A percentile compares a stretch with the other conserved stretches of the same genome.
Evolutionary conservation across 2,329 filamentous ascomycete species (phyloP).

Genomic region (Claviceps sorghi): DNA sequence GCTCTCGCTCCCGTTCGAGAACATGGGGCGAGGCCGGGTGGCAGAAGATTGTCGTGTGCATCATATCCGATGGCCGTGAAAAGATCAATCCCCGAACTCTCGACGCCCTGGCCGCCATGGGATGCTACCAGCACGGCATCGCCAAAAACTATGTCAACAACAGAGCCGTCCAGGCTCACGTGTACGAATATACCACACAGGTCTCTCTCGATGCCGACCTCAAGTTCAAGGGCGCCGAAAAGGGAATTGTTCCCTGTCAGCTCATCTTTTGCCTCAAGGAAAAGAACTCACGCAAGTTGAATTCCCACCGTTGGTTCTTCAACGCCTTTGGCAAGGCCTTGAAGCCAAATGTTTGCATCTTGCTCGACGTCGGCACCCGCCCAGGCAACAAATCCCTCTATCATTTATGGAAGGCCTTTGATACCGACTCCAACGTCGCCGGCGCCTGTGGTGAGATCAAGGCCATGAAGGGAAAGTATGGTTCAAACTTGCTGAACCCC

Average conservation of each 20-base stretch:
- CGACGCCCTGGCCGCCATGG: constrained; percentile 89
- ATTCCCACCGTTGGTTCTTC: constrained; percentile 98
- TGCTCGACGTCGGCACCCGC: constrained; percentile 90
- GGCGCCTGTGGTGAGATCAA: constrained; percentile 97
- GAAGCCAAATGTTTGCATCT: constrained; percentile 90
- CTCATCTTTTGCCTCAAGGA: constrained; percentile 98
- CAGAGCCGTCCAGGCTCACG: constrained; percentile 85
- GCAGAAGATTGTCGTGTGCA: constrained; percentile 98
- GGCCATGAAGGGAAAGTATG: constrained; percentile 80
- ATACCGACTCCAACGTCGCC: constrained; percentile 92
- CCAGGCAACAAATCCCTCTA: constrained; percentile 86
- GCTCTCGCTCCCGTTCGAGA: constrained; percentile 75
- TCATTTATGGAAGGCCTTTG: constrained; percentile 96
- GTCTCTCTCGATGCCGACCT: constrained; percentile 90
- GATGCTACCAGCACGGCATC: constrained; percentile 95
- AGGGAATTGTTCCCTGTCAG: constrained; percentile 95
- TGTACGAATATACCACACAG: constrained; percentile 98
- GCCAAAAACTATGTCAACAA: constrained; percentile 98
- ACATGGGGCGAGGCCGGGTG: constrained; percentile 96
- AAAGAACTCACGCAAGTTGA: constrained; percentile 93
- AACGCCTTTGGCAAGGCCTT: constrained; percentile 89
- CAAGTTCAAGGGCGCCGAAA: constrained; percentile 98
- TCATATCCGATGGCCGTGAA: constrained; percentile 85
- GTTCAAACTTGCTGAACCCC: constrained; percentile 75
- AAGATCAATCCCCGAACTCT: constrained; percentile 84